These are phyloP conservation scores for Zygotorulaspora chibaensis DNA, from an alignment of 805 yeast genomes.

Conservation along the genomic window DNA sequence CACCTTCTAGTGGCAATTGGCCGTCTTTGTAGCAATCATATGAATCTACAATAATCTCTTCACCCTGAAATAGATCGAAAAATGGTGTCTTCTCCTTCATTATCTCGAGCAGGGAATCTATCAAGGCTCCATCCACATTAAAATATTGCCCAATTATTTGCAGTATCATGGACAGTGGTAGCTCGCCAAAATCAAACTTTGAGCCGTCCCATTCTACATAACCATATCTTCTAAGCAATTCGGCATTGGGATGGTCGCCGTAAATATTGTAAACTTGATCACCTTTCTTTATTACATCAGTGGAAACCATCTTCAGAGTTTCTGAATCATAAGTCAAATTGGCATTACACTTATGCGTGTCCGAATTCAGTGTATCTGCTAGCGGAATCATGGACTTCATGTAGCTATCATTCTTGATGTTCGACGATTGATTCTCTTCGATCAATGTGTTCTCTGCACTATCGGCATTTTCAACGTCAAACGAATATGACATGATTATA, in stretches of 20 bases:
- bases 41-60: constrained; percentile 46
- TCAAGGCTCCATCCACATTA: constrained; percentile 22
- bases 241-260: constrained; percentile 90
- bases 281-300: constrained; percentile 52
- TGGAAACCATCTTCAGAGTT: constrained; percentile 66
- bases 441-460: constrained; percentile 34
- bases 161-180: constrained; percentile 40
- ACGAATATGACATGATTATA: constrained; percentile 82
- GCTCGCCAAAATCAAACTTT: constrained; percentile 75
- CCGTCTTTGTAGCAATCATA: constrained; percentile 60
- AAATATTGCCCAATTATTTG: constrained; percentile 34
- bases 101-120: constrained; percentile 38
- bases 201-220: constrained; percentile 76
- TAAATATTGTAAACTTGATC: constrained; percentile 84
- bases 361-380: constrained; percentile 89
- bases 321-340: constrained; percentile 49
- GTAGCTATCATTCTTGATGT: constrained; percentile 39
- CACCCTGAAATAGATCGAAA: constrained; percentile 37
- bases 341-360: constrained; percentile 73
- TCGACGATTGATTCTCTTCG: constrained; percentile 38
- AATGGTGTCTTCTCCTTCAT: constrained; percentile 29
- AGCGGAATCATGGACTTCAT: constrained; percentile 87
- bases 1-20: constrained; percentile 56
- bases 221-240: constrained; percentile 84
- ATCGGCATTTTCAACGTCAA: constrained; percentile 60